Evolutionary conservation across 208 protist species (phyloP).

Genomic region (Naegleria fowleri): DNA sequence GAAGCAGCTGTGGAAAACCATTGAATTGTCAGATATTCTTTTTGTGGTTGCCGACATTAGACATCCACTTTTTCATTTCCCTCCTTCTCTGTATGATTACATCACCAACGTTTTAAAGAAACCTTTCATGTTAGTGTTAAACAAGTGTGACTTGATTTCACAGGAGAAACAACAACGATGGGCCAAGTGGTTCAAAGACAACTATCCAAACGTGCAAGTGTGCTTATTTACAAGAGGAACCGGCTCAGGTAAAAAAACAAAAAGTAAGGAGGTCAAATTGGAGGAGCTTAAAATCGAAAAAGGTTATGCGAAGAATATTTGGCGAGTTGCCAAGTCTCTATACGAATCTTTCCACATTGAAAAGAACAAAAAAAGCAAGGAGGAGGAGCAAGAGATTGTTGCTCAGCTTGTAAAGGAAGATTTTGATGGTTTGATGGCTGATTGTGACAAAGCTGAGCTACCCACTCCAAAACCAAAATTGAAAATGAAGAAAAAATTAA

Average conservation of each 20-base stretch:
- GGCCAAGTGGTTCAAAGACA: conserved; percentile 59
- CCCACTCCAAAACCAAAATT: conserved; percentile 22
- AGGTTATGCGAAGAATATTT: not conserved
- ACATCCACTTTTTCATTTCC: conserved; percentile 87
- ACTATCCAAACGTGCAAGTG: conserved; percentile 59
- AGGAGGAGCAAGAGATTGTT: not conserved
- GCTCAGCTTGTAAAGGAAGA: not conserved
- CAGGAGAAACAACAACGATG: conserved; percentile 54
- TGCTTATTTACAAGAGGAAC: conserved; percentile 67
- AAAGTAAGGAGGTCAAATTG: conserved; percentile 16
- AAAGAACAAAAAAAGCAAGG: not conserved
- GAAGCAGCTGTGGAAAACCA: conserved; percentile 93
- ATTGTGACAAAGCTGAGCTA: conserved; percentile 26
- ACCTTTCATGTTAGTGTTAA: conserved; percentile 84
- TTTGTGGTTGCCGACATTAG: conserved; percentile 86
- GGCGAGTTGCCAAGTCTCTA: conserved; percentile 3
- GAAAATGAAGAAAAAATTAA: conserved; percentile 33
- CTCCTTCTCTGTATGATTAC: conserved; percentile 78
- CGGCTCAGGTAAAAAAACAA: not conserved
- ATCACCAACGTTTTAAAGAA: conserved; percentile 67
- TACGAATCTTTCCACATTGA: not conserved
- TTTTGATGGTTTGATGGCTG: not conserved
- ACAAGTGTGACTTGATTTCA: conserved; percentile 85
- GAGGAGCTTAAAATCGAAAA: conserved; percentile 48
- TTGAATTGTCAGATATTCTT: conserved; percentile 88